Base-by-base conservation (phyloP, 257 asterid species). In the Nicotiana paniculata region DNA sequence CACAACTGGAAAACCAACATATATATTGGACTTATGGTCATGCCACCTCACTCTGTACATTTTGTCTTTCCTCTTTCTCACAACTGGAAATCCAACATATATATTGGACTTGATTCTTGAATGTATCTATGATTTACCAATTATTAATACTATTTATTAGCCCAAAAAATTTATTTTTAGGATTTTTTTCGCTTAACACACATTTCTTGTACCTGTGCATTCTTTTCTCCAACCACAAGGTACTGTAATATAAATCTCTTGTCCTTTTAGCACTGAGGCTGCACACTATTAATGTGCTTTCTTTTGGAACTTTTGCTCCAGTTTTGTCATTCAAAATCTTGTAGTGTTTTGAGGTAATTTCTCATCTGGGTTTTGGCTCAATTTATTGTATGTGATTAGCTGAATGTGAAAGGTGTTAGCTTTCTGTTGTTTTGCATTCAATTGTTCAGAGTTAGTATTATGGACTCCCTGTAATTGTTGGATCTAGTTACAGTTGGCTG, bases 321-420 rank as follows among this genome's bases (percentile, higher is more conserved):
- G 37, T 72, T 4, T 51, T 75, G 9, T 28, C 46, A 58, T 7
- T 58, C 77, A 79, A 62, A 80, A 82, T 51, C 26, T 69, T 51
- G 80, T 46, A 69, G 80, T 85, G 80, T 79, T 64, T 43, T 90
- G 82, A 89, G 90, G 94, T 87, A 67, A 53, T 84, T 80, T 85
- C 39, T 86, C 67, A 67, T 11, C 78, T 72, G 83, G 87, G 85
- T 78, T 84, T 21, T 21, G 46, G 82, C 79, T 75, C 46, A 28
- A 28, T 13, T 15, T 75, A 51, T 32, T 1, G 64, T 75, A 3
- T 16, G 64, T 75, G 58, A 53, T 53, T 53, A 53, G 58, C 13
- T 12, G 35, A 13, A 46, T 74, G 28, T 51, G 43, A 74, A 46
- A 26, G 62, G 28, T 74, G 43, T 51, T 28, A 48, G 43, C 46